A percentile compares a stretch with the other conserved stretches of the same genome.
Evolutionary conservation across 2,329 filamentous ascomycete genomes (phyloP).

Genomic region (Talaromyces piceae): DNA sequence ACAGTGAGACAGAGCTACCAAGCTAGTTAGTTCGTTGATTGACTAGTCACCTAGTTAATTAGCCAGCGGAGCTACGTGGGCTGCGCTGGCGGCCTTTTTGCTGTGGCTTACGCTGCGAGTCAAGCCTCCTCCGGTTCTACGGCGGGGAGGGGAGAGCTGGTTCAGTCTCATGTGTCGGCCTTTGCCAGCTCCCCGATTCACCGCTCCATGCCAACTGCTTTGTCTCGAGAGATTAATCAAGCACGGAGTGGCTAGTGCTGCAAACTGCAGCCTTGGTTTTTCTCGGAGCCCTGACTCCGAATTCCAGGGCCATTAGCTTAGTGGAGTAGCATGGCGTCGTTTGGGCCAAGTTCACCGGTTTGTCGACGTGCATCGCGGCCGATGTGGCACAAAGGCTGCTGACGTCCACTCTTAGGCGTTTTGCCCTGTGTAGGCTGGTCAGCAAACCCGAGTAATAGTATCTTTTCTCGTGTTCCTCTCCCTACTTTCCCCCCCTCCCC

Average conservation of each 20-base stretch:
- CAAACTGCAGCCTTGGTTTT: not conserved
- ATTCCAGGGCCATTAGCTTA: not conserved
- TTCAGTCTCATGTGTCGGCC: no score
- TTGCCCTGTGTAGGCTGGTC: not conserved
- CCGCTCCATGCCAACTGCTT: not conserved
- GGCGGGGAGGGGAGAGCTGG: not conserved
- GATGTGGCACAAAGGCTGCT: not conserved
- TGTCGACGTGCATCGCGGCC: not conserved
- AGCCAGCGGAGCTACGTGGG: no score
- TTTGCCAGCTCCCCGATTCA: no score
- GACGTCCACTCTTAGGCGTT: not conserved
- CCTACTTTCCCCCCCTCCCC: no score
- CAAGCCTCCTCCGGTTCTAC: not conserved
- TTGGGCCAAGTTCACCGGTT: not conserved
- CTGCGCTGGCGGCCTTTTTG: not conserved
- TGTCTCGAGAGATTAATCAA: no score
- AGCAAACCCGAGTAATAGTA: not conserved
- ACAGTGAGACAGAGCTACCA: not conserved
- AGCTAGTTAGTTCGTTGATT: not conserved
- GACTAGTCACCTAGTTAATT: no score
- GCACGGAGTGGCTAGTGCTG: no score
- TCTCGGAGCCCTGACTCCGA: not conserved
- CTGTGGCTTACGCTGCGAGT: not conserved
- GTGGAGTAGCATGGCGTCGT: not conserved
- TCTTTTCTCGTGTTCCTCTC: not conserved